phyloP scores from a whole-genome alignment of 306 rosid species.

The Malus sieversii region DNA sequence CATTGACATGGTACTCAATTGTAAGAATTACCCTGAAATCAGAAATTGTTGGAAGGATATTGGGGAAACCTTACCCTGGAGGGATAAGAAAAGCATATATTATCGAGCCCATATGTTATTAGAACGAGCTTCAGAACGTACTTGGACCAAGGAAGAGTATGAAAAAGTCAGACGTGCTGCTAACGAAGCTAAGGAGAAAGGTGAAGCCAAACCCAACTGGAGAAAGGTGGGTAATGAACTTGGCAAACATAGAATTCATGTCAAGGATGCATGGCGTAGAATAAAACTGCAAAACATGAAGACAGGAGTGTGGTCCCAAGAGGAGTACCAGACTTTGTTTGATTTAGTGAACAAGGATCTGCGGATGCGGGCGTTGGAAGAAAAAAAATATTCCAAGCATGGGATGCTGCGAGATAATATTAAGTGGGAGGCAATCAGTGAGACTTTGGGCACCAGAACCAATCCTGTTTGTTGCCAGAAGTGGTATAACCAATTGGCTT shows the following conservation, averaged over 20 bases:
- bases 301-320: conserved; percentile 56
- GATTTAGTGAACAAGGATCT: conserved; percentile 75
- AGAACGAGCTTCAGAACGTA: conserved; percentile 27
- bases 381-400: conserved; percentile 31
- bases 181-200: neutral
- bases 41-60: conserved; percentile 72
- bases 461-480: conserved; percentile 36
- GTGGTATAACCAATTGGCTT: conserved; percentile 65
- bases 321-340: conserved; percentile 62
- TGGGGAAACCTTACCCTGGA: conserved; percentile 37
- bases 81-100: conserved; percentile 22
- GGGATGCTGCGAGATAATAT: conserved; percentile 84
- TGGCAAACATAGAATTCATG: conserved; percentile 57
- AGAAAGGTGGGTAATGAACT: conserved; percentile 40
- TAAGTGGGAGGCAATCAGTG: conserved; percentile 64
- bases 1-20: conserved; percentile 42
- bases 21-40: conserved; percentile 7
- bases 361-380: conserved; percentile 41
- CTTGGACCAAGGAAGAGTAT: conserved; percentile 56
- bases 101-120: conserved; percentile 56
- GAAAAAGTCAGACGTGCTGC: neutral
- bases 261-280: conserved; percentile 72
- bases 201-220: conserved; percentile 33
- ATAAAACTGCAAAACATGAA: conserved; percentile 27
- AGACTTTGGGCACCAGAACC: conserved; percentile 39